These are phyloP conservation scores for Sugiyamaella boreocaroliniensis DNA, from an alignment of 805 yeast species.

Conservation along the genomic window DNA sequence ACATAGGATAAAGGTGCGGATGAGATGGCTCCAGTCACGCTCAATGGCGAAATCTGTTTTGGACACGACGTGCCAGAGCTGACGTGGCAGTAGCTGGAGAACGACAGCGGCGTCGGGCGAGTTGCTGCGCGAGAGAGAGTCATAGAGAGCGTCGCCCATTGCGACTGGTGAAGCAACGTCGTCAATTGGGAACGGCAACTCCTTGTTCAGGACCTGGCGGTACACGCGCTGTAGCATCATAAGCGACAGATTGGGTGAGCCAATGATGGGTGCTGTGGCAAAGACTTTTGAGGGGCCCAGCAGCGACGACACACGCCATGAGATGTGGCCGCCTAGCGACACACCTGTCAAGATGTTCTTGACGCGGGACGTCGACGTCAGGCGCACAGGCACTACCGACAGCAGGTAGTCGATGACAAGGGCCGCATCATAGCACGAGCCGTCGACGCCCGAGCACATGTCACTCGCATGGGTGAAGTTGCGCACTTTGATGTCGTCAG, in stretches of 20 bases:
- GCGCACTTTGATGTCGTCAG: conserved; percentile 17
- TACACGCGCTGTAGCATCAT: conserved; percentile 35
- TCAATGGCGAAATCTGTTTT: conserved; percentile 13
- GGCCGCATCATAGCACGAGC: conserved; percentile 40
- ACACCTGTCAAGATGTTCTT: conserved; percentile 41
- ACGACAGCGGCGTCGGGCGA: neutral
- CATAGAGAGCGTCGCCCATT: conserved; percentile 14
- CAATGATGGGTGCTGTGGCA: conserved; percentile 45
- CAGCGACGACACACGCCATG: conserved; percentile 38
- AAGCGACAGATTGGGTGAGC: conserved; percentile 41
- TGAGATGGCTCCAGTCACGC: conserved; percentile 11
- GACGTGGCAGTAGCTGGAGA: conserved; percentile 2
- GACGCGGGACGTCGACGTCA: conserved; percentile 24
- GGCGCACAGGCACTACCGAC: conserved; percentile 21
- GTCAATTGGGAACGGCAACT: neutral
- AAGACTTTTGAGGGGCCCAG: conserved; percentile 20
- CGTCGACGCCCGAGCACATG: conserved; percentile 44
- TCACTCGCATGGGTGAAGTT: conserved; percentile 41
- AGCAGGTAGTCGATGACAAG: conserved; percentile 43
- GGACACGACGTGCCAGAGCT: conserved; percentile 11
- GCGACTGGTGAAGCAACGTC: neutral
- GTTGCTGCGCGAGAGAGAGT: neutral
- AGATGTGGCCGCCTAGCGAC: conserved; percentile 54
- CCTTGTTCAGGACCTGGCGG: neutral
- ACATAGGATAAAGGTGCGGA: conserved; percentile 26